These are phyloP conservation scores for Senna siamea DNA, from an alignment of 306 rosid species.

Conservation along the genomic window DNA sequence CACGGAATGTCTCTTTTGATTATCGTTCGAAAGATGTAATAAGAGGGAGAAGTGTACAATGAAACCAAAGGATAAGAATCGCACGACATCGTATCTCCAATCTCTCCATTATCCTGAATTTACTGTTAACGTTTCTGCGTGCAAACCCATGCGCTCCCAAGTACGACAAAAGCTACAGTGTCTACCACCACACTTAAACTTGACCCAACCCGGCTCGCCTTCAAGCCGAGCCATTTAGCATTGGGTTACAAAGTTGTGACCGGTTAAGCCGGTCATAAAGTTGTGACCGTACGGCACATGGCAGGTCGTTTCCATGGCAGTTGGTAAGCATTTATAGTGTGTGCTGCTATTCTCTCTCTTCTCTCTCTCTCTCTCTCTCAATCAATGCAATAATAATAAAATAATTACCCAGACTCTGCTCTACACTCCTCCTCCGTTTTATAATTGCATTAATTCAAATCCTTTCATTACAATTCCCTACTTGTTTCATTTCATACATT, in stretches of 20 bases:
- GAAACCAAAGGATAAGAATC: no score
- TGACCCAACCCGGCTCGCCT: no score
- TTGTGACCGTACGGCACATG: conserved; percentile 56
- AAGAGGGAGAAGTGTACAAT: no score
- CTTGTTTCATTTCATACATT: not conserved
- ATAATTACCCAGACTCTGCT: not conserved
- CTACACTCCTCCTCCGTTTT: not conserved
- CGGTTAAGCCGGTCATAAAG: conserved; percentile 49
- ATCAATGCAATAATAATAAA: not conserved
- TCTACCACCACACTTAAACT: no score
- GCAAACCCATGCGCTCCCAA: no score
- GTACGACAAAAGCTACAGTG: not conserved
- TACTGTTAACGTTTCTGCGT: no score
- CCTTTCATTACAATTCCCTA: not conserved
- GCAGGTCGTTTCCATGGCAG: conserved; percentile 69
- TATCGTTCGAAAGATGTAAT: no score
- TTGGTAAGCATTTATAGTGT: conserved; percentile 73
- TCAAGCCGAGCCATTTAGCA: no score
- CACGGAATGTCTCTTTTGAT: no score
- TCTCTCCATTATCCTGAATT: no score
- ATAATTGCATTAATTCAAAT: conserved; percentile 4
- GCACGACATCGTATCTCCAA: no score
- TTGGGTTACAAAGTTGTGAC: no score
- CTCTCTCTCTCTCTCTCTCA: conserved; percentile 8
- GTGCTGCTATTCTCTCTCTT: conserved; percentile 13